Conservation (phyloP, 257 asterid species). For the Echium plantagineum region DNA sequence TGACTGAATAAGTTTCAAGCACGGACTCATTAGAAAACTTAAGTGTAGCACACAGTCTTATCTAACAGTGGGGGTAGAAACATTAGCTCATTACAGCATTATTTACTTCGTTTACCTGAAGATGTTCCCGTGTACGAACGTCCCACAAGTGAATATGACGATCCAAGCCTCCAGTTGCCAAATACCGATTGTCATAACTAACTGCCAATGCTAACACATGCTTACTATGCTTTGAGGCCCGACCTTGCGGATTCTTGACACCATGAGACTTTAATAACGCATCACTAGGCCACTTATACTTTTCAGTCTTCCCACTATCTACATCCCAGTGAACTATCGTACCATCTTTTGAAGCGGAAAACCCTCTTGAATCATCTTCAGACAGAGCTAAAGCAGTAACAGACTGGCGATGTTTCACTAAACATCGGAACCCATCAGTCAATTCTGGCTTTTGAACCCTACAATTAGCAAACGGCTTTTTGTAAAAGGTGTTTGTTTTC, state of each 20-base stretch:
- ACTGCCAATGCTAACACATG: conserved; percentile 74
- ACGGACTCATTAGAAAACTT: neutral
- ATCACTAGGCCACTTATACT: conserved; percentile 67
- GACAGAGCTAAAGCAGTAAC: conserved; percentile 77
- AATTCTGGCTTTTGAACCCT: conserved; percentile 62
- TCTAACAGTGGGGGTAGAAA: neutral
- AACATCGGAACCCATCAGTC: conserved; percentile 41
- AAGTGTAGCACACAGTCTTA: neutral
- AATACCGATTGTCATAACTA: conserved; percentile 85
- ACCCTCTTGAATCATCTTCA: conserved; percentile 74
- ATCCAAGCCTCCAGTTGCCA: conserved; percentile 94
- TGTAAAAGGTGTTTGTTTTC: neutral
- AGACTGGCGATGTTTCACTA: conserved; percentile 75
- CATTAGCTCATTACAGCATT: neutral
- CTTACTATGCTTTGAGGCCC: conserved; percentile 69
- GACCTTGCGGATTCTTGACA: conserved; percentile 59
- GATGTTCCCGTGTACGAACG: conserved; percentile 68
- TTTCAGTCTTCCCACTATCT: conserved; percentile 65
- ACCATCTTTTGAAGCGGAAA: conserved; percentile 94
- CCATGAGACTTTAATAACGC: conserved; percentile 71
- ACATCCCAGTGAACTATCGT: conserved; percentile 78
- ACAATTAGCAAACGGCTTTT: conserved; percentile 1
- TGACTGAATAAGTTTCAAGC: neutral
- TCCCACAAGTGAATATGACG: conserved; percentile 98
- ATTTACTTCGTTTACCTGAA: conserved; percentile 35